Base-by-base conservation (phyloP, 768 basidiomycete species). In the Mycena amicta region DNA sequence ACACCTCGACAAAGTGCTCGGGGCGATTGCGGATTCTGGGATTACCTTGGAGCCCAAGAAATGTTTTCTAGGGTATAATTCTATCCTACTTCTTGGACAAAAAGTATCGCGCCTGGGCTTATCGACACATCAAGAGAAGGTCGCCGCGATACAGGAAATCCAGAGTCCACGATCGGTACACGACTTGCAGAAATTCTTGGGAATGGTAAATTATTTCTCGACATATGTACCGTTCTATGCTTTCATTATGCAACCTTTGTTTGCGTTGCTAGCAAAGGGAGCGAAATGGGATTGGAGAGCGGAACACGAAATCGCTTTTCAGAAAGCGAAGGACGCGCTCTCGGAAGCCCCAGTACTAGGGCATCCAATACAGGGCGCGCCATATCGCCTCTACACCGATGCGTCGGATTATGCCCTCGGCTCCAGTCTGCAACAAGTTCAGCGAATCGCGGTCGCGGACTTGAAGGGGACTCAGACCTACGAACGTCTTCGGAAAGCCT, bases 131-230 rank as follows among this genome's bases (percentile, higher is more conserved):
- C 52, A 66, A 49, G 72, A 75, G 50, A 77, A 77, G 50, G 70
- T 76, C 0, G 59, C 68, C 2, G 73, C 74, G 0, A 75, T 78
- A n/a, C 3, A 67, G 0, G 60, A 70, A 4, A 56, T 76, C 0
- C 56, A 68, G 1, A 49, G 65, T 61, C 75, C 75, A 0, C 20
- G n/a, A 0, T 68, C 66, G 15, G 55, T 67, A 0, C 18, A 53
- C 8, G 68, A 72, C 4, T 50, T 76, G 12, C 72, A 73, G 45
- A 68, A 56, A 4, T 75, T 73, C 57, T 53, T 75, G 3, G 75
- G 75, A 2, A 74, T 72, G 71, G 69, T 72, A 15, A 71, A 74
- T 0, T 77, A 76, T 50, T 76, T 76, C 57, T 61, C 73, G 0
- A 22, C 60, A 0, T 77, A 70, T 59, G 69, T 77, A 11, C 73